phyloP scores from a whole-genome alignment of 257 asterid species.

The Solanum neorickii region DNA sequence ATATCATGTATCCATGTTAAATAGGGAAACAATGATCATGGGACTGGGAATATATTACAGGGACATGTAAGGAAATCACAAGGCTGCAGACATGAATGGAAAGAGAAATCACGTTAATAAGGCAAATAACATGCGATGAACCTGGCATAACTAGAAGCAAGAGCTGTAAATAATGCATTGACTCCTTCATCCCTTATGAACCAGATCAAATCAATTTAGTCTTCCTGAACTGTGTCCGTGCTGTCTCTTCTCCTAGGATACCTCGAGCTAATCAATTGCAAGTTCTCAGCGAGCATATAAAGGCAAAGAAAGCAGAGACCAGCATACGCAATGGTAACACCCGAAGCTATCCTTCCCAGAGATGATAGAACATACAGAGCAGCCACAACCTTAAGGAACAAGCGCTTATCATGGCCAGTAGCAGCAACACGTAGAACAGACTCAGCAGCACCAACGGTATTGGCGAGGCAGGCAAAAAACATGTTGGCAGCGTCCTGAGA shows the following conservation, averaged over 20 bases:
- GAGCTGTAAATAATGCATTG: no score
- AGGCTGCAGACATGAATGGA: background rate
- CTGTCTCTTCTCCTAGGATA: constrained; percentile 40
- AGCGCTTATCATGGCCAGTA: constrained; percentile 93
- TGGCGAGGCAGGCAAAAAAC: constrained; percentile 80
- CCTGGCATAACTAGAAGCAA: background rate
- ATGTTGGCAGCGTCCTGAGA: constrained; percentile 78
- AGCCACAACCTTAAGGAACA: constrained; percentile 77
- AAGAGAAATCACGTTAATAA: background rate
- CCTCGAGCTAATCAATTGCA: constrained; percentile 28
- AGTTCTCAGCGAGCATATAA: constrained; percentile 48
- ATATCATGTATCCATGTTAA: background rate
- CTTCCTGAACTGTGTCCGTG: constrained; percentile 29
- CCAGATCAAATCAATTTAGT: background rate
- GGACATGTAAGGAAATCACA: background rate
- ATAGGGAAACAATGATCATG: background rate
- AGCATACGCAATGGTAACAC: constrained; percentile 75
- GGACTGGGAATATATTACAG: background rate
- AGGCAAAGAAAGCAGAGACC: constrained; percentile 83
- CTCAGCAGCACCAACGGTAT: constrained; percentile 96
- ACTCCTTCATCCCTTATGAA: background rate
- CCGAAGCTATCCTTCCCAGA: constrained; percentile 68
- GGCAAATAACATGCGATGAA: background rate
- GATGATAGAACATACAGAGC: constrained; percentile 69
- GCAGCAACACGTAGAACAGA: constrained; percentile 98